Base-by-base conservation (phyloP, 805 yeast genomes). In the fission yeast (Schizosaccharomyces pombe) region DNA sequence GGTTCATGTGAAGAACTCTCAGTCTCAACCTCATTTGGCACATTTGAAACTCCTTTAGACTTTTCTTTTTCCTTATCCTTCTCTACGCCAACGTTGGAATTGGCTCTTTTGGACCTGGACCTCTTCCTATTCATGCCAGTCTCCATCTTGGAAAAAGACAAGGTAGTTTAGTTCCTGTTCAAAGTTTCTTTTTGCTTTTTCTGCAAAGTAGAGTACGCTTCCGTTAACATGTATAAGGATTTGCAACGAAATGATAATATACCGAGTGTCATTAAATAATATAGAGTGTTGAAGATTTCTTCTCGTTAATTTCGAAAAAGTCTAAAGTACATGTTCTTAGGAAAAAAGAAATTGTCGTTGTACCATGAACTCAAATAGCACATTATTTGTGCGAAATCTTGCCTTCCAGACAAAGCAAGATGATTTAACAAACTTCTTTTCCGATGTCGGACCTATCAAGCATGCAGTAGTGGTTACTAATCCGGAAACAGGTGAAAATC, bases 401-500 rank as follows among this genome's bases (percentile, higher is more conserved):
- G 97, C 97, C 1, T 71, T 72, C 57, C 79, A 76, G 43, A 93
- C 86, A 5, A 82, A 93, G 1, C 76, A 80, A 24, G 95, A 85
- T 57, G 79, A 85, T 61, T 72, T 91, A 47, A 74, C 89, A 0
- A 84, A 82, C 60, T 86, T 74, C 66, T 91, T 91, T 64, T 82
- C 97, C 1, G 85, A 85, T 59, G 81, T 86, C 68, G 89, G 85
- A 3, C 98, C 98, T 5, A 93, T 89, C 11, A 86, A 81, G 67
- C 98, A 91, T 67, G 94, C 96, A 1, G 87, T 86, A 49, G 75
- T 91, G 47, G 97, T 91, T 16, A 81, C 72, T 40, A 95, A 87
- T 63, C 71, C 71, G 9, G 77, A 80, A 34, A 76, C 82, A 55
- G 67, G 68, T 4, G 73, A 80, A 49, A 85, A 95, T 2, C 75